Conservation (phyloP, 2,329 filamentous ascomycete species). For the Fusarium brachygibbosum region DNA sequence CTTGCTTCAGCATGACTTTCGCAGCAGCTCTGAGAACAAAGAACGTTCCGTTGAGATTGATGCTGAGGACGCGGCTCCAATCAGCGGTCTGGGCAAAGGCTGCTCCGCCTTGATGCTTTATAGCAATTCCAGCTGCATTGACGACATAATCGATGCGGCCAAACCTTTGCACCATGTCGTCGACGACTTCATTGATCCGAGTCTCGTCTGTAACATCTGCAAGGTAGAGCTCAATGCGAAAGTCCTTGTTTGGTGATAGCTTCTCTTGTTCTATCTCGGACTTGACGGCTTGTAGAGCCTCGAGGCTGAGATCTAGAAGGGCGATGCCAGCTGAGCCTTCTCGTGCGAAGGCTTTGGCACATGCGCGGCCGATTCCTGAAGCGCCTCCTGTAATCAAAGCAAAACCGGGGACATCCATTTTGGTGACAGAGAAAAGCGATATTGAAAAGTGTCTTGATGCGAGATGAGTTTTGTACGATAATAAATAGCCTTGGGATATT, state of each 20-base stretch:
- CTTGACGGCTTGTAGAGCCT: conserved; percentile 35
- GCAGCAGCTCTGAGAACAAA: conserved; percentile 57
- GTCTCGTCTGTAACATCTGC: conserved; percentile 52
- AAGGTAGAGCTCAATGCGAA: conserved; percentile 15
- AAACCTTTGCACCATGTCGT: conserved; percentile 48
- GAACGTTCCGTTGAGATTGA: conserved; percentile 61
- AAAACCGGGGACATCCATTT: conserved; percentile 51
- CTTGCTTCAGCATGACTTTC: conserved; percentile 60
- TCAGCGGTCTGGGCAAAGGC: conserved; percentile 54
- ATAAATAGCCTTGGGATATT: too few relatives aligned
- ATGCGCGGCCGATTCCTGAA: conserved; percentile 52
- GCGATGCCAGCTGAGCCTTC: conserved; percentile 50
- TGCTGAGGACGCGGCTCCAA: conserved; percentile 57
- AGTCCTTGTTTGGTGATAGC: not conserved
- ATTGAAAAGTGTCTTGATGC: accelerated
- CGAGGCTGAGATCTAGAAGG: conserved; percentile 47
- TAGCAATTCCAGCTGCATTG: conserved; percentile 57
- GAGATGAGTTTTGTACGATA: accelerated
- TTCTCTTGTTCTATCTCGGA: conserved; percentile 39
- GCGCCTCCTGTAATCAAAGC: conserved; percentile 51
- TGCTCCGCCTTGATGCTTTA: conserved; percentile 55
- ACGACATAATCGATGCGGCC: conserved; percentile 58
- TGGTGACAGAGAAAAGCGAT: accelerated
- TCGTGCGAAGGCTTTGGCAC: conserved; percentile 47
- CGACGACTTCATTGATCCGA: conserved; percentile 41